Base-by-base conservation (phyloP, 2,329 filamentous ascomycete species). In the Trichoderma arundinaceum region DNA sequence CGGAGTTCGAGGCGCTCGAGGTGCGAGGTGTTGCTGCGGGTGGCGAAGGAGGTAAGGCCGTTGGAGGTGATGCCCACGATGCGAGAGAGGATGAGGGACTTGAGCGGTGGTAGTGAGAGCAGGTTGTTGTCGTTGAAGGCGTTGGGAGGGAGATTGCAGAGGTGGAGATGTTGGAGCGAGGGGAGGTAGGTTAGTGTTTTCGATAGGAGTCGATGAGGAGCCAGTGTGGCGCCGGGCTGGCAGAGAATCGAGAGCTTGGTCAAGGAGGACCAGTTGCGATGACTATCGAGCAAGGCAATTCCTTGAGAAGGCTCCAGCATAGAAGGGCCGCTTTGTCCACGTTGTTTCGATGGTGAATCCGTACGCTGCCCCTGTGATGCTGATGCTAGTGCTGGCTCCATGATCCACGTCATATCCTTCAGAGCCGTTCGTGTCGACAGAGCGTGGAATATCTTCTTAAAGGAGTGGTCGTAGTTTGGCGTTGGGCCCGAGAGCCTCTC, bases 171-270 rank as follows among this genome's bases (percentile, higher is more conserved):
- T 69, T 85, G 80, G 22, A 90, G 80, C 0, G 80, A 80, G 0
- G 86, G 84, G 35, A 90, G 78, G 19, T 76, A 77, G 22, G 77
- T 76, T 33, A 88, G 74, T 0, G 84, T 81, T 53, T 81, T 79
- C 3, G 79, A 78, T 35, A 90, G 78, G 2, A 88, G 78, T 2
- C 78, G 79, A n/a, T 81, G 77, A 0, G 86, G 83, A 0, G 83
- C 80, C 5, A 88, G 74, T 1, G 81, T 83, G 1, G 84, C 84
- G 1, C 84, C 85, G 0, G 84, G 82, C 8, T 83, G 78, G 69
- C 85, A 88, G 71, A 89, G 85, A 43, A 90, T 79, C 2, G 86
- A 82, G 19, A 90, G 74, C 1, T 81, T 86, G 41, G 81, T 78
- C 4, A 90, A 77, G n/a, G 81, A 75, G 10, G 77, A 72, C 88